Evolutionary conservation across 1,284 basidiomycete species (phyloP).

Genomic region (Moesziomyces aphidis): DNA sequence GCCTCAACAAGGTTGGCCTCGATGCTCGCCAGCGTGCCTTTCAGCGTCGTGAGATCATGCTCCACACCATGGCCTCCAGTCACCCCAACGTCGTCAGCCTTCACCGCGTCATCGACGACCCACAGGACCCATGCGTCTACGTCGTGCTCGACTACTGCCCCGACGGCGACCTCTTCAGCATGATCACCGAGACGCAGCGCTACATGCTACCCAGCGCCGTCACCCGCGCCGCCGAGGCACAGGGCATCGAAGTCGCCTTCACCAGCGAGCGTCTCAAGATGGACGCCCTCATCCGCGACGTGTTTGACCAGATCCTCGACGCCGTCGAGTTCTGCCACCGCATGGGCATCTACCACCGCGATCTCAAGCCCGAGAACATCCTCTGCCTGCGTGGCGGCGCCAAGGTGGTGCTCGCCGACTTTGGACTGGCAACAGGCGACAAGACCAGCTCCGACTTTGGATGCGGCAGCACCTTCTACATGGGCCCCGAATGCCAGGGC

Average conservation of each 20-base stretch:
- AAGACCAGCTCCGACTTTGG: slow-evolving; percentile 89
- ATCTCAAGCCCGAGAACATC: slow-evolving; percentile 98
- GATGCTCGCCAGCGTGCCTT: slow-evolving; percentile 81
- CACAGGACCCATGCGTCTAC: slow-evolving; percentile 73
- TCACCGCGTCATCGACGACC: slow-evolving; percentile 82
- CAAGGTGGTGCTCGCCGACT: slow-evolving; percentile 90
- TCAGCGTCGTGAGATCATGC: slow-evolving; percentile 79
- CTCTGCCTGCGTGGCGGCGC: slow-evolving; percentile 82
- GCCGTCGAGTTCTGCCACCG: slow-evolving; percentile 85
- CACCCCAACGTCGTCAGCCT: slow-evolving; percentile 89
- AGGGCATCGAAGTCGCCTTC: slow-evolving; percentile 48
- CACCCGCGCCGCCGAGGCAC: slow-evolving; percentile 33
- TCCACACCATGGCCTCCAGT: slow-evolving; percentile 75
- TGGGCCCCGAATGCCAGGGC: slow-evolving; percentile 96
- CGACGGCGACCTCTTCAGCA: slow-evolving; percentile 90
- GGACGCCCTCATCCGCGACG: slow-evolving; percentile 62
- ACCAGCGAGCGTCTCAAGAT: slow-evolving; percentile 48
- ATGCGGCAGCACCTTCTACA: slow-evolving; percentile 95
- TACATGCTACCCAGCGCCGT: slow-evolving; percentile 73
- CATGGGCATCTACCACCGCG: slow-evolving; percentile 88
- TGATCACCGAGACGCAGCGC: slow-evolving; percentile 74
- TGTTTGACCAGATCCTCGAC: slow-evolving; percentile 77
- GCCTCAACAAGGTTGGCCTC: slow-evolving; percentile 73
- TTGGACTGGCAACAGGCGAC: slow-evolving; percentile 94
- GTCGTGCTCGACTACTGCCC: slow-evolving; percentile 78